These are phyloP conservation scores for Parietaria judaica DNA, from an alignment of 306 rosid species.

Conservation along the genomic window DNA sequence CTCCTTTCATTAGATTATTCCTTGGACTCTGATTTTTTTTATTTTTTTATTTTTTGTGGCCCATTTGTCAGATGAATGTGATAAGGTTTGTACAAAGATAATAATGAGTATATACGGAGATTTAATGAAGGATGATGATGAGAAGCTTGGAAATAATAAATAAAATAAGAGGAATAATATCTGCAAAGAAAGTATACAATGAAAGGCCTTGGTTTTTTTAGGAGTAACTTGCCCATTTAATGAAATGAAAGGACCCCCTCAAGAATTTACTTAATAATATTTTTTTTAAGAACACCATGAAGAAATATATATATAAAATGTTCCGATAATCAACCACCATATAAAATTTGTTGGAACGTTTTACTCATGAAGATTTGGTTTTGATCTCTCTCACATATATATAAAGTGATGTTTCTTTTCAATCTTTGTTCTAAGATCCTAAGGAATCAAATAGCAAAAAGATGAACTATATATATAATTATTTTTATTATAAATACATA, in stretches of 20 bases:
- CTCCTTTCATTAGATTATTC: background rate
- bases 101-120: too few species aligned
- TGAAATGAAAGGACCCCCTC: conserved; percentile 44
- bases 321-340: conserved; percentile 17
- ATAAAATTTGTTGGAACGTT: conserved; percentile 15
- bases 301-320: too few species aligned
- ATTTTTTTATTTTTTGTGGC: background rate
- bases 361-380: background rate
- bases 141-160: too few species aligned
- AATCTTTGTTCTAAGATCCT: background rate
- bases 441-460: background rate
- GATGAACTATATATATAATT: background rate
- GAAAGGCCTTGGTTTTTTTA: conserved; percentile 18
- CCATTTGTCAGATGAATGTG: background rate
- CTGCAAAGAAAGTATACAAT: background rate
- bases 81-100: background rate
- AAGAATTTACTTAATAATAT: conserved; percentile 27
- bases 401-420: background rate
- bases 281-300: conserved; percentile 16
- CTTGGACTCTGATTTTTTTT: background rate
- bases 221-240: conserved; percentile 3
- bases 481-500: background rate
- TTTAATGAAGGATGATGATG: background rate
- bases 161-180: background rate
- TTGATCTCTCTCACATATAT: background rate